Conservation (phyloP, 179 eudicot genomes). For the Drosera spatulata region DNA sequence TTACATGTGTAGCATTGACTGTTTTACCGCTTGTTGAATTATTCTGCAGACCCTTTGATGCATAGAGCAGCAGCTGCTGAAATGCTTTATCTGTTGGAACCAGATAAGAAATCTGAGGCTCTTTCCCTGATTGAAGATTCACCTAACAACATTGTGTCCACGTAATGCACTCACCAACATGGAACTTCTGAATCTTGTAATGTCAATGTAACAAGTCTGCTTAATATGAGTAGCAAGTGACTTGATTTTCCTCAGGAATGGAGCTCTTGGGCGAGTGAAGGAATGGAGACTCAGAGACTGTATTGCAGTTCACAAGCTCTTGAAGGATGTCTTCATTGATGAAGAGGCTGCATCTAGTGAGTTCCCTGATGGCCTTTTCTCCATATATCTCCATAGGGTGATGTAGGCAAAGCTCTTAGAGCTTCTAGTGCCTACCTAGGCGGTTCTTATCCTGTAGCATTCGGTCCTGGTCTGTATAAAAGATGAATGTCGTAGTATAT, state of each 20-base stretch:
- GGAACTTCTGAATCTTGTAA: no score
- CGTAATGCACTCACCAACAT: slow-evolving; percentile 26
- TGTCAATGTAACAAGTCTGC: no score
- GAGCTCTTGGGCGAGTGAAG: slow-evolving; percentile 39
- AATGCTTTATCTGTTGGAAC: slow-evolving; percentile 68
- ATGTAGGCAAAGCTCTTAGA: no score
- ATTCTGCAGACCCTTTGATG: slow-evolving; percentile 65
- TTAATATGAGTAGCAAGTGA: neutral
- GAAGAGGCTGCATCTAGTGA: slow-evolving; percentile 70
- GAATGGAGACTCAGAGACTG: slow-evolving; percentile 79
- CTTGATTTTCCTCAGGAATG: slow-evolving; percentile 28
- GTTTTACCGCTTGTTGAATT: neutral
- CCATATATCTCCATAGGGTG: neutral
- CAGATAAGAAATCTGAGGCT: slow-evolving; percentile 66
- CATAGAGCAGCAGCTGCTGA: slow-evolving; percentile 96
- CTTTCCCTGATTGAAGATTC: slow-evolving; percentile 64
- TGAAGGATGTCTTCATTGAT: slow-evolving; percentile 39
- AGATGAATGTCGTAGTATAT: no score
- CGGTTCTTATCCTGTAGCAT: no score
- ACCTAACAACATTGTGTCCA: slow-evolving; percentile 30
- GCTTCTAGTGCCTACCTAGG: no score
- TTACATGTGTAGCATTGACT: no score
- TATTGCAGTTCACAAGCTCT: slow-evolving; percentile 64
- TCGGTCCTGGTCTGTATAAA: no score
- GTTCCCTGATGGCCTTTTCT: slow-evolving; percentile 11